These are phyloP conservation scores for Yarrowia porcina DNA, from an alignment of 805 yeast species.

Conservation along the genomic window DNA sequence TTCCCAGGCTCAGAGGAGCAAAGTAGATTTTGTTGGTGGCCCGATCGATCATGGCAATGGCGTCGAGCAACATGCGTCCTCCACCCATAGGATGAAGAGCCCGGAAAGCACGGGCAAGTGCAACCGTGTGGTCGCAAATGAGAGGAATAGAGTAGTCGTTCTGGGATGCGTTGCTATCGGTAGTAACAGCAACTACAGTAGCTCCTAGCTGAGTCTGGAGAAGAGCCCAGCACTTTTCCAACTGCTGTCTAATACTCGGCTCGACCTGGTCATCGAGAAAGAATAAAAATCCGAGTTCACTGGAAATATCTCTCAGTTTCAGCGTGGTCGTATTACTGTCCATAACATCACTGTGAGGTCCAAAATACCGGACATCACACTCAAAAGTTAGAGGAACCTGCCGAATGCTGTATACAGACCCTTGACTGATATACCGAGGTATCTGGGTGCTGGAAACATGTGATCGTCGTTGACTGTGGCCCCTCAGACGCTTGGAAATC, in stretches of 20 bases:
- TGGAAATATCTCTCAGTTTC: constrained; percentile 10
- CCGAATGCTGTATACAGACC: constrained; percentile 13
- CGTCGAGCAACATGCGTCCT: constrained; percentile 33
- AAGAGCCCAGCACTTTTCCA: constrained; percentile 2
- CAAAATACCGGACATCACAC: neutral
- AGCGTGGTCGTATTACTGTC: neutral
- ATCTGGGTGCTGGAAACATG: neutral
- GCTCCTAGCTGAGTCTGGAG: neutral
- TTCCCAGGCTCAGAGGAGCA: constrained; percentile 25
- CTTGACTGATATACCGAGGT: constrained; percentile 10
- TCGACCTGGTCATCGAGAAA: constrained; percentile 2
- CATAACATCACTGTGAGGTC: constrained; percentile 1
- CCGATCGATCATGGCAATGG: constrained; percentile 35
- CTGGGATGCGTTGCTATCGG: neutral
- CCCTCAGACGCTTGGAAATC: constrained; percentile 1
- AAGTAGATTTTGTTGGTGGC: constrained; percentile 24
- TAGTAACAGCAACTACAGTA: constrained; percentile 7
- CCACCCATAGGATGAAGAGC: constrained; percentile 39
- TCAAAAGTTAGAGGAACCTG: constrained; percentile 21
- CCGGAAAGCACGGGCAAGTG: constrained; percentile 35
- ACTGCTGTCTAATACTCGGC: neutral
- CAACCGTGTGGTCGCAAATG: constrained; percentile 33
- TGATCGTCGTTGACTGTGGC: neutral
- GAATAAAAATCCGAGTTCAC: constrained; percentile 12
- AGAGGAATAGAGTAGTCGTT: constrained; percentile 26